Conservation (phyloP, 345 rosid genomes). For the Rhodamnia argentea region DNA sequence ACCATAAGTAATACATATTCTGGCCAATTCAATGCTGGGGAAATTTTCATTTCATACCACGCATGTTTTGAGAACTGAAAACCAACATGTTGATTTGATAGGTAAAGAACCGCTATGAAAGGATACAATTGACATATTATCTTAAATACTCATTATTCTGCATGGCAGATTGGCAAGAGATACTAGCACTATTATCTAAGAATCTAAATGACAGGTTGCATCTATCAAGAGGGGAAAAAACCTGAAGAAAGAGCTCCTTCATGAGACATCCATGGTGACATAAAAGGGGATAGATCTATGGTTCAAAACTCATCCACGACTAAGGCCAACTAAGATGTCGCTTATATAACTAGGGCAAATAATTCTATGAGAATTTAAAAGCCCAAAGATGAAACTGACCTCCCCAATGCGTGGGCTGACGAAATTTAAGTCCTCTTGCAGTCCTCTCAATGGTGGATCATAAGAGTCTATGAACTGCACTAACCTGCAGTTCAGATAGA, state of each 20-base stretch:
- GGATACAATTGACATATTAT: neutral
- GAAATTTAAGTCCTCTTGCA: slow-evolving; percentile 96
- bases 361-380: neutral
- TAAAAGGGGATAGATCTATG: neutral
- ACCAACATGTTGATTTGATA: neutral
- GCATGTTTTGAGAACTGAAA: neutral
- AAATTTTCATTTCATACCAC: neutral
- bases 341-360: neutral
- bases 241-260: neutral
- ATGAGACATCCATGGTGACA: neutral
- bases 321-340: neutral
- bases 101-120: neutral
- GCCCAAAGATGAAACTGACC: slow-evolving; percentile 35
- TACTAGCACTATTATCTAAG: neutral
- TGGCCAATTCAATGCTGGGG: neutral
- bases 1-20: neutral
- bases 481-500: slow-evolving; percentile 46
- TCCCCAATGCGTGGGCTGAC: slow-evolving; percentile 99
- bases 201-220: neutral
- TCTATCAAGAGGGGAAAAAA: neutral
- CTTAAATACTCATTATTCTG: neutral
- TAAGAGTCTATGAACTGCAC: slow-evolving; percentile 93
- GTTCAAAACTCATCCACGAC: neutral
- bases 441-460: slow-evolving; percentile 95
- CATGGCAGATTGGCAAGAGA: neutral